Evolutionary conservation across 306 rosid genomes (phyloP).

Genomic region (Vigna mungo): DNA sequence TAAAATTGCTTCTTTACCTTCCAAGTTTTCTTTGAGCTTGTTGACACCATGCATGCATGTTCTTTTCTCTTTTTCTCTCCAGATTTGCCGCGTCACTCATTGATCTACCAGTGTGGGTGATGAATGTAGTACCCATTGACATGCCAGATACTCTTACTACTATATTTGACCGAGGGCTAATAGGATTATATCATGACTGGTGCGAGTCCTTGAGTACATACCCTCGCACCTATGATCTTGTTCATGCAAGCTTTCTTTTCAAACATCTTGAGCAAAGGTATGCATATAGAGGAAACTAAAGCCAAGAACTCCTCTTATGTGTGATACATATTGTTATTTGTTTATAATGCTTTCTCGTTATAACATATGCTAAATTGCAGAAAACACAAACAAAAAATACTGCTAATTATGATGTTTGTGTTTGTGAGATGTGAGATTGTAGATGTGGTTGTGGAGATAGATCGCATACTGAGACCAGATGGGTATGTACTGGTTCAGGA

Average conservation of each 20-base stretch:
- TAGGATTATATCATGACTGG: conserved; percentile 90
- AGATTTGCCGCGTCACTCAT: conserved; percentile 82
- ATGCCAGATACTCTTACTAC: conserved; percentile 65
- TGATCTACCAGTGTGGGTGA: conserved; percentile 75
- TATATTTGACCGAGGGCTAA: conserved; percentile 74
- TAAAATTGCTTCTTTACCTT: too few relatives aligned
- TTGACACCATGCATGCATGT: not conserved
- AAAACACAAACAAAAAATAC: too few relatives aligned
- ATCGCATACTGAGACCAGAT: conserved; percentile 74
- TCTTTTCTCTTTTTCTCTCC: not conserved
- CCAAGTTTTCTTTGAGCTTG: too few relatives aligned
- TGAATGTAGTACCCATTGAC: conserved; percentile 75
- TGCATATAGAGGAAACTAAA: not conserved
- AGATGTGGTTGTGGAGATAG: conserved; percentile 67
- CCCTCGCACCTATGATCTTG: conserved; percentile 80
- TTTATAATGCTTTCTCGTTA: too few relatives aligned
- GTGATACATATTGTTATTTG: too few relatives aligned
- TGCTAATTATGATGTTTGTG: not conserved
- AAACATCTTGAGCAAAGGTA: conserved; percentile 63
- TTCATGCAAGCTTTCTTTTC: conserved; percentile 73
- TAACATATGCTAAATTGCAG: too few relatives aligned
- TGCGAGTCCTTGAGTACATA: conserved; percentile 81
- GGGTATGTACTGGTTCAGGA: conserved; percentile 71
- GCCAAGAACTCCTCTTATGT: not conserved
- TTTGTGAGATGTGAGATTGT: conserved; percentile 65